Base-by-base conservation (phyloP, 495 filamentous ascomycete species). In the Staphylotrichum tortipilum region DNA sequence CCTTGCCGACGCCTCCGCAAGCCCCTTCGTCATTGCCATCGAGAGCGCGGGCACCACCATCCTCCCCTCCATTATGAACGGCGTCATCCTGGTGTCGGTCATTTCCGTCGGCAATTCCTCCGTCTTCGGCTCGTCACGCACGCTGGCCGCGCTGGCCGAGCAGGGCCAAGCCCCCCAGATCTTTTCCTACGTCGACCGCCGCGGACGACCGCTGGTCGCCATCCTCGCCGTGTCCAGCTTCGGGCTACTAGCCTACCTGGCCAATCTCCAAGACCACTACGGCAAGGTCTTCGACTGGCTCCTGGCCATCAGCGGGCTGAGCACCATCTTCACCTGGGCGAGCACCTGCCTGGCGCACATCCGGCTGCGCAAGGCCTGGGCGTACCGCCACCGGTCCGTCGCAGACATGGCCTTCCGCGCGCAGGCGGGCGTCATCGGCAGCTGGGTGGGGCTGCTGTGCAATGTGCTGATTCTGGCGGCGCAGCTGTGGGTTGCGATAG, bases 291-390 rank as follows among this genome's bases (percentile, higher is more conserved):
- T 96, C 55, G 70, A 74, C 40, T 97, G 92, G 92, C 85, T 97
- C 72, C 77, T 95, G 51, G 86, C 91, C 33, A 78, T 96, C 48
- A 92, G 86, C 0, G 90, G 88, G 19, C 78, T 97, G 8, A 88
- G 84, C 2, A 86, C 86, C 29, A 82, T 96, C 69, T 91, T 96
- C 71, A 96, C 91, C 29, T 97, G 91, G 91, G 84, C 79, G 35
- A 89, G 85, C 39, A 88, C 94, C 63, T 95, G 89, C 56, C 70
- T 92, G 0, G 75, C 81, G 1, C 91, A 97, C 65, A 92, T 97
- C 65, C 86, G 90, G 12, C 94, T 96, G 75, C 89, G 91, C 39
- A 71, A 74, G 10, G 89, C 80, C 4, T 95, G 88, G 89, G 70
- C 66, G 19, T 47, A 76, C 9, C 82, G 88, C 54, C 82, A 85